phyloP scores from a whole-genome alignment of 495 filamentous ascomycete species.

The Penicillium mononematosum region DNA sequence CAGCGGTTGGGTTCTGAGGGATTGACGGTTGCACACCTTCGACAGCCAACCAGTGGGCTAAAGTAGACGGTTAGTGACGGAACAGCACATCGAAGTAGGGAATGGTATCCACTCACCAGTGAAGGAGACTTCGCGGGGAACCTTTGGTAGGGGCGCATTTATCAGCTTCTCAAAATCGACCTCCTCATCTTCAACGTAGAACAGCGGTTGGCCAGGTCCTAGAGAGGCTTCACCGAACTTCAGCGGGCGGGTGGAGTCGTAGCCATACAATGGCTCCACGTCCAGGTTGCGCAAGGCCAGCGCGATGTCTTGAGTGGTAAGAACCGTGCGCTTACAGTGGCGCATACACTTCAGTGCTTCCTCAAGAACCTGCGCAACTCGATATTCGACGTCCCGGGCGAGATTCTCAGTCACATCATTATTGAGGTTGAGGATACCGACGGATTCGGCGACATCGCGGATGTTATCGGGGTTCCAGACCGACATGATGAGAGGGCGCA shows the following conservation, averaged over 20 bases:
- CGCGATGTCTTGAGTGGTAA: conserved; percentile 82
- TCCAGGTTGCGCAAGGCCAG: conserved; percentile 81
- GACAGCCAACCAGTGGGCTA: conserved; percentile 93
- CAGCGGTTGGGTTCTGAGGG: conserved; percentile 87
- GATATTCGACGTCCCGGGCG: conserved; percentile 91
- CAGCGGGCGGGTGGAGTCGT: conserved; percentile 82
- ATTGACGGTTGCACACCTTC: conserved; percentile 96
- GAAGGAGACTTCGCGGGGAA: conserved; percentile 88
- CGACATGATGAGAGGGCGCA: conserved; percentile 38
- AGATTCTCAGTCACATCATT: conserved; percentile 83
- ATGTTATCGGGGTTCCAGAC: conserved; percentile 98
- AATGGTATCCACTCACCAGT: conserved; percentile 59
- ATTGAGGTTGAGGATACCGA: conserved; percentile 74
- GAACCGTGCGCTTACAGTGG: conserved; percentile 73
- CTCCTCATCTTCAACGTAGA: conserved; percentile 98
- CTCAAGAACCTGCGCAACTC: conserved; percentile 84
- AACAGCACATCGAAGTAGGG: neutral
- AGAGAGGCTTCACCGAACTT: conserved; percentile 91
- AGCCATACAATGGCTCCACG: conserved; percentile 93
- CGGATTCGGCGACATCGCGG: conserved; percentile 89
- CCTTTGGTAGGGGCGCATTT: conserved; percentile 90
- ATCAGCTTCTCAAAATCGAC: conserved; percentile 98
- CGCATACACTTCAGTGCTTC: conserved; percentile 96
- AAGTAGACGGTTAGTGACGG: conserved; percentile 24
- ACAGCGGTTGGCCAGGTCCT: conserved; percentile 91